These are phyloP conservation scores for Corylus americana DNA, from an alignment of 306 rosid species.

Conservation along the genomic window DNA sequence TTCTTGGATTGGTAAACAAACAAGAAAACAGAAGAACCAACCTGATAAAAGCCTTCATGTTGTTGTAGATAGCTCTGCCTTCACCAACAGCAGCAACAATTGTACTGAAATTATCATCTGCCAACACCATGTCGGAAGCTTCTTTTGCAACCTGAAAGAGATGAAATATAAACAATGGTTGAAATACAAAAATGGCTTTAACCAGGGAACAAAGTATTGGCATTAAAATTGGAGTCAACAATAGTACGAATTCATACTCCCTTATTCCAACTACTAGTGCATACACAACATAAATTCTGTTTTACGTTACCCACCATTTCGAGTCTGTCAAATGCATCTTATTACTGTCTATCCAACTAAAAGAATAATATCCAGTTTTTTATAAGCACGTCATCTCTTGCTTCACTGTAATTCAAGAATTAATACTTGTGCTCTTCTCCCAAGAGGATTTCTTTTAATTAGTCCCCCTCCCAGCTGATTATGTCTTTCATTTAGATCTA, in stretches of 20 bases:
- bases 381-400: background rate
- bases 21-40: constrained; percentile 10
- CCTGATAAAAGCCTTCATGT: constrained; percentile 98
- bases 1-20: background rate
- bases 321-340: background rate
- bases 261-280: background rate
- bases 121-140: constrained; percentile 96
- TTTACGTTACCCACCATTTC: background rate
- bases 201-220: background rate
- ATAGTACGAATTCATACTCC: background rate
- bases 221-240: background rate
- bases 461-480: background rate
- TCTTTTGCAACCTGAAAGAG: constrained; percentile 86
- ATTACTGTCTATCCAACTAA: background rate
- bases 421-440: background rate
- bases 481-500: constrained; percentile 4
- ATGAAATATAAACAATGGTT: background rate
- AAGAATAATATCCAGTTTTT: background rate
- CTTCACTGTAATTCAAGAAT: background rate
- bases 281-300: background rate
- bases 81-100: constrained; percentile 96
- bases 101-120: constrained; percentile 91
- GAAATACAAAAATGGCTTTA: background rate
- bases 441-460: background rate
- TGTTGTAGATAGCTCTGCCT: constrained; percentile 93